These are phyloP conservation scores for Ophiocordyceps polyrhachis-furcata DNA, from an alignment of 2,329 filamentous ascomycete genomes.

Conservation along the genomic window DNA sequence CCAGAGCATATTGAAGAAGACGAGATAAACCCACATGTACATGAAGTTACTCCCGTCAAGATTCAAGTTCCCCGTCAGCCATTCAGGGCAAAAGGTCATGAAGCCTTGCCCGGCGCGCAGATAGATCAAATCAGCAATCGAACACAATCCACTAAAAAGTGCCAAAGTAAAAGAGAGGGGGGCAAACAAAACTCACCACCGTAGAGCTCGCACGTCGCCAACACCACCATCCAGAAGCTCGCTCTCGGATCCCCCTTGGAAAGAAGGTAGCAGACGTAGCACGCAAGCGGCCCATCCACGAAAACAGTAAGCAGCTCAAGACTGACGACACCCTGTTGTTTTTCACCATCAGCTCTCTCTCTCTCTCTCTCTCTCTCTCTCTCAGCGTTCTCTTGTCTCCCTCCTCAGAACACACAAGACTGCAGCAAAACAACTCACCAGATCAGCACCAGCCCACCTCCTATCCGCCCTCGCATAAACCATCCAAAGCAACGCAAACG, in stretches of 20 bases:
- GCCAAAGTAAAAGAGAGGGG: too few relatives aligned
- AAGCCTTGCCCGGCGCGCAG: constrained; percentile 28
- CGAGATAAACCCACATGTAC: constrained; percentile 47
- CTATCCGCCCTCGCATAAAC: constrained; percentile 46
- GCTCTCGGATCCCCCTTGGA: constrained; percentile 32
- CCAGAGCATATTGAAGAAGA: constrained; percentile 54
- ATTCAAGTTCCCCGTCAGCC: constrained; percentile 42
- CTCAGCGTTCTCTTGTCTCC: too few relatives aligned
- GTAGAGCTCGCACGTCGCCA: constrained; percentile 49
- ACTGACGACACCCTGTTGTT: constrained; percentile 33
- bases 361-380: too few relatives aligned
- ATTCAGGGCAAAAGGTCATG: constrained; percentile 55
- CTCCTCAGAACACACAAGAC: too few relatives aligned
- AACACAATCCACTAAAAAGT: too few relatives aligned
- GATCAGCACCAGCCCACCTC: constrained; percentile 44
- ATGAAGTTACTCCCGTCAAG: constrained; percentile 49
- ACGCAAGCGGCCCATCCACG: constrained; percentile 39
- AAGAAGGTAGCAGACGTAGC: constrained; percentile 41
- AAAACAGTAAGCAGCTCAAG: constrained; percentile 49
- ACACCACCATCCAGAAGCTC: constrained; percentile 43
- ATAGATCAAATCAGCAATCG: neutral
- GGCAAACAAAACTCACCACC: constrained; percentile 39
- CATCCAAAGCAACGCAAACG: constrained; percentile 46
- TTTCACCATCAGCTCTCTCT: too few relatives aligned
- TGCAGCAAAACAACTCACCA: constrained; percentile 18